Conservation (phyloP, 345 rosid species). For the Brassica nigra region DNA sequence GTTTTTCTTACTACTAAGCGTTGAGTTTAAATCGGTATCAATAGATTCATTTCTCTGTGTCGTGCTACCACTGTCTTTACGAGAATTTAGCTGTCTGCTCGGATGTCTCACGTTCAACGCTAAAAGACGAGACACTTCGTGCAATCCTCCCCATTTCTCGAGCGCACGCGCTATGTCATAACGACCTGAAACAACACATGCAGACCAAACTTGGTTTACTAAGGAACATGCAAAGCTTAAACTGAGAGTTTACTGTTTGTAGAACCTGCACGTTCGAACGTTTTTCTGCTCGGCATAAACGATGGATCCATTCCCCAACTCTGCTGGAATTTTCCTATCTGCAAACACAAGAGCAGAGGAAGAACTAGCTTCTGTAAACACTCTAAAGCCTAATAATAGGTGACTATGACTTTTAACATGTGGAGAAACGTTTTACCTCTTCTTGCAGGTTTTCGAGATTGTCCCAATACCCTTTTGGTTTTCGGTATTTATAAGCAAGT, state of each 20-base stretch:
- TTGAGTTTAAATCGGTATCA: constrained; percentile 35
- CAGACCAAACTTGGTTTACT: neutral
- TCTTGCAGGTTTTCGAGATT: constrained; percentile 83
- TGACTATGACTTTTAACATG: neutral
- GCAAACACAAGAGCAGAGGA: constrained; percentile 16
- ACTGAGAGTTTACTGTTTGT: constrained; percentile 17
- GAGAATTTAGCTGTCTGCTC: constrained; percentile 48
- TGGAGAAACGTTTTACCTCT: constrained; percentile 58
- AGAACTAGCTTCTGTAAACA: constrained; percentile 14
- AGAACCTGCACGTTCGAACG: constrained; percentile 97
- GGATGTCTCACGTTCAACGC: constrained; percentile 81
- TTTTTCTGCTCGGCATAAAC: constrained; percentile 93
- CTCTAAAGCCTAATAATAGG: neutral
- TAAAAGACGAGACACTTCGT: constrained; percentile 78
- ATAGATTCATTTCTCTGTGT: constrained; percentile 43
- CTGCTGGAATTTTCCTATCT: constrained; percentile 76
- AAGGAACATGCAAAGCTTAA: neutral
- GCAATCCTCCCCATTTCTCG: constrained; percentile 98
- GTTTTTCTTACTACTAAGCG: constrained; percentile 25
- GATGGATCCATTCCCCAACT: constrained; percentile 97
- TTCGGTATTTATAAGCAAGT: constrained; percentile 89
- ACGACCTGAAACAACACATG: constrained; percentile 53
- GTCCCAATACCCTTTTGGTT: constrained; percentile 99
- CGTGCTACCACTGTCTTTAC: constrained; percentile 44
- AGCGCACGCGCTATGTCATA: constrained; percentile 93